Percentiles rank a stretch among this genome's conserved stretches.
These are phyloP conservation scores for Phaeomoniella chlamydospora DNA, from an alignment of 2,329 filamentous ascomycete species.

Conservation along the genomic window DNA sequence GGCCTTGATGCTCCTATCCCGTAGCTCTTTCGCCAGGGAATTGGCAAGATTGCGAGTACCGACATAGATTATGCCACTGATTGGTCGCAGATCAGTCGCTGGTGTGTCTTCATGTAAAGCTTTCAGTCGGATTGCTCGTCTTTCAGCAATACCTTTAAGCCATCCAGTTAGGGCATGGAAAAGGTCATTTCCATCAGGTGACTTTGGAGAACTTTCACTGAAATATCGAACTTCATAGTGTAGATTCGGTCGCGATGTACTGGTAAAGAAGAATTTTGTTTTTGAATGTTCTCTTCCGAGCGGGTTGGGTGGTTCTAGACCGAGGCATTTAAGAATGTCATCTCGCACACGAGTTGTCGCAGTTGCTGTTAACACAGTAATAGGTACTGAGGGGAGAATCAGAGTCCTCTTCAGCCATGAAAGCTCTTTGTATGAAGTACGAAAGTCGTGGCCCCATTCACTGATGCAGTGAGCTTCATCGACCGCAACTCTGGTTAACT, in stretches of 20 bases:
- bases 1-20: conserved; percentile 10
- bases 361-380: conserved; percentile 87
- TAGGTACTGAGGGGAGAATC: conserved; percentile 64
- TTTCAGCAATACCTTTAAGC: conserved; percentile 58
- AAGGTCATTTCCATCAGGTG: conserved; percentile 57
- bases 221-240: conserved; percentile 74
- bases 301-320: conserved; percentile 37
- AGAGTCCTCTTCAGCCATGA: conserved; percentile 65
- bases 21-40: conserved; percentile 21
- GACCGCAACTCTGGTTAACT: conserved; percentile 77
- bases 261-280: conserved; percentile 61
- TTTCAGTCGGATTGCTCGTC: conserved; percentile 43
- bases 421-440: conserved; percentile 77
- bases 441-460: conserved; percentile 96
- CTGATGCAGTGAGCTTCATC: conserved; percentile 96
- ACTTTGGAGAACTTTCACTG: conserved; percentile 19
- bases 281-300: conserved; percentile 3
- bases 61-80: conserved; percentile 33
- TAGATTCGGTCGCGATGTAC: conserved; percentile 69
- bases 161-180: conserved; percentile 62
- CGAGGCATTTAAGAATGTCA: conserved; percentile 69
- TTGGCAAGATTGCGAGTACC: conserved; percentile 24
- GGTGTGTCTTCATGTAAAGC: conserved; percentile 16
- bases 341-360: conserved; percentile 66
- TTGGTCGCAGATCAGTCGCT: conserved; percentile 15